Evolutionary conservation across 768 basidiomycete species (phyloP).

Genomic region (Suillus subaureus): DNA sequence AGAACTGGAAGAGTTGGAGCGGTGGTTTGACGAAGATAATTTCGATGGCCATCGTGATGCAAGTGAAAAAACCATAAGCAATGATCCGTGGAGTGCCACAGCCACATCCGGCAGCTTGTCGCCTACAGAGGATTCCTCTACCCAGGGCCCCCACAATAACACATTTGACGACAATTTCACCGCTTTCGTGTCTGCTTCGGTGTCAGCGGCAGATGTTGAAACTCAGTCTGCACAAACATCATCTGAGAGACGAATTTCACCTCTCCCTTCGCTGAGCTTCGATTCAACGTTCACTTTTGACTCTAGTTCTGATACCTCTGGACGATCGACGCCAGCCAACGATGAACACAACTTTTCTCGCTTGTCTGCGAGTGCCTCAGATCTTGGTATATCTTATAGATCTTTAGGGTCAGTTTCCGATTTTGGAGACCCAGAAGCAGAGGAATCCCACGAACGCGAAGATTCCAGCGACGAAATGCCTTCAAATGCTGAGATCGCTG

Average conservation of each 20-base stretch:
- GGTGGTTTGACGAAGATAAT: slow-evolving; percentile 59
- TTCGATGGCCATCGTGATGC: slow-evolving; percentile 21
- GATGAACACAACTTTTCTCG: slow-evolving; percentile 23
- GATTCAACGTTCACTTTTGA: slow-evolving; percentile 32
- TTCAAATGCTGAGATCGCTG: slow-evolving; percentile 49
- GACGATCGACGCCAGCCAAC: slow-evolving; percentile 26
- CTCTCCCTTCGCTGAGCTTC: slow-evolving; percentile 23
- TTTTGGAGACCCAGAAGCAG: slow-evolving; percentile 48
- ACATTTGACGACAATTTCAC: slow-evolving; percentile 83
- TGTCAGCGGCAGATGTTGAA: slow-evolving; percentile 17
- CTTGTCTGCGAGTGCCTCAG: slow-evolving; percentile 17
- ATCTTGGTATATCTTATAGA: slow-evolving; percentile 41
- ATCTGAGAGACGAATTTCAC: slow-evolving; percentile 9
- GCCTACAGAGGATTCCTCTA: slow-evolving; percentile 28
- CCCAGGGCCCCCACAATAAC: slow-evolving; percentile 27
- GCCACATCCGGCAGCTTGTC: slow-evolving; percentile 32
- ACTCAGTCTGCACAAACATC: slow-evolving; percentile 7
- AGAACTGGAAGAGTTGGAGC: slow-evolving; percentile 62
- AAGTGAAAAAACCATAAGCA: slow-evolving; percentile 20
- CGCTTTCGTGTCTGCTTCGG: slow-evolving; percentile 67
- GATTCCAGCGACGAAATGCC: slow-evolving; percentile 41
- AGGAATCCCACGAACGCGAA: slow-evolving; percentile 21
- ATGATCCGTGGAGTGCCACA: slow-evolving; percentile 45
- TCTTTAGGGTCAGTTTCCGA: slow-evolving; percentile 64
- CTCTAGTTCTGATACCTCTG: slow-evolving; percentile 19